phyloP scores from a whole-genome alignment of 805 yeast genomes.

The Monosporozyma aerobia region DNA sequence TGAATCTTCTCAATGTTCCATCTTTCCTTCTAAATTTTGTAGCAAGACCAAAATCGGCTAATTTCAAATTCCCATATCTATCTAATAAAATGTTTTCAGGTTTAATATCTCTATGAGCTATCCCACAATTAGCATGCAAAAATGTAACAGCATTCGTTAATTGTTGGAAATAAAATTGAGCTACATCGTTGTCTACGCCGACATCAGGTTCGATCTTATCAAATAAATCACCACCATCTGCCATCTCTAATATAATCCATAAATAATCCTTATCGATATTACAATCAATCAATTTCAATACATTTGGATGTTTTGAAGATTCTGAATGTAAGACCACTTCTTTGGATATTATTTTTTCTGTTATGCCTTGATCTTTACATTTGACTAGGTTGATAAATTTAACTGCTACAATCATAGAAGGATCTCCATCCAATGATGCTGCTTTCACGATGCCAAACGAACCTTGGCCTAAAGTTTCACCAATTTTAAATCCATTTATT shows the following conservation, averaged over 20 bases:
- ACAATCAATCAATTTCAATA: constrained; percentile 45
- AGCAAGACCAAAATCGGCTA: constrained; percentile 75
- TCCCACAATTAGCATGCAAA: constrained; percentile 53
- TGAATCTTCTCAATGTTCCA: constrained; percentile 40
- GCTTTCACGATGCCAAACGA: constrained; percentile 55
- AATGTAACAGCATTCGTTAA: constrained; percentile 50
- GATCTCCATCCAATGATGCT: constrained; percentile 34
- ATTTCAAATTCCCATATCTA: constrained; percentile 51
- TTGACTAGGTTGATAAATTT: constrained; percentile 44
- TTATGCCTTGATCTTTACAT: constrained; percentile 29
- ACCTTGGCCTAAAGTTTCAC: constrained; percentile 56
- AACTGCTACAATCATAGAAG: constrained; percentile 42
- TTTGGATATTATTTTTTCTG: constrained; percentile 36
- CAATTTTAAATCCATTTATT: constrained; percentile 38
- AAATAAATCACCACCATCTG: constrained; percentile 67
- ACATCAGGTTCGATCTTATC: constrained; percentile 72
- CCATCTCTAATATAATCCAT: constrained; percentile 61
- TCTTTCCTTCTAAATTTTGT: constrained; percentile 43
- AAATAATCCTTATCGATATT: constrained; percentile 49
- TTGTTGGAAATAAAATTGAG: constrained; percentile 62
- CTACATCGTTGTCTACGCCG: constrained; percentile 57
- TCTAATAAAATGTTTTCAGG: constrained; percentile 68
- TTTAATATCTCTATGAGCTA: constrained; percentile 67
- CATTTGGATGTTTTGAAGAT: constrained; percentile 51
- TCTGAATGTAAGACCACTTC: constrained; percentile 54